phyloP scores from a whole-genome alignment of 768 basidiomycete genomes.

The Xerocomellus amylosporus region DNA sequence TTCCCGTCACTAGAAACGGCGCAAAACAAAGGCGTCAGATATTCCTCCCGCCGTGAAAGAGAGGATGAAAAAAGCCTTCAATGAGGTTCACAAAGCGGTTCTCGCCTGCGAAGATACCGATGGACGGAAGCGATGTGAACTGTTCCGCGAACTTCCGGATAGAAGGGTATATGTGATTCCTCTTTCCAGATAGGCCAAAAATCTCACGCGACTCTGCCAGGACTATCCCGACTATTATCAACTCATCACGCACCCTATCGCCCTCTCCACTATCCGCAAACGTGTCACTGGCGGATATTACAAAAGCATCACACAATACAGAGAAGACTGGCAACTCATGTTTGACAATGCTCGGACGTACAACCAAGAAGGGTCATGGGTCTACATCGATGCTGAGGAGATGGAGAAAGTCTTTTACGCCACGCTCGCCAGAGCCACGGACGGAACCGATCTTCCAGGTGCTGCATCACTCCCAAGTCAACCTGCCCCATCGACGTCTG shows the following conservation, averaged over 20 bases:
- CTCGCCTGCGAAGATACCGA: slow-evolving; percentile 65
- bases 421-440: slow-evolving; percentile 60
- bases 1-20: slow-evolving; percentile 63
- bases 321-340: slow-evolving; percentile 85
- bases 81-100: slow-evolving; percentile 73
- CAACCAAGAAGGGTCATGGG: slow-evolving; percentile 94
- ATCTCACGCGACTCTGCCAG: slow-evolving; percentile 37
- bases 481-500: slow-evolving; percentile 37
- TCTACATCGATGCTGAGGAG: slow-evolving; percentile 90
- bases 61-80: slow-evolving; percentile 81
- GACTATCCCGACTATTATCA: slow-evolving; percentile 93
- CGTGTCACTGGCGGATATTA: slow-evolving; percentile 63
- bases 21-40: slow-evolving; percentile 68
- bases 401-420: slow-evolving; percentile 88
- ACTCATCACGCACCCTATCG: slow-evolving; percentile 84
- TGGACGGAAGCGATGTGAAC: slow-evolving; percentile 78
- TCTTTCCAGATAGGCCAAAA: not conserved
- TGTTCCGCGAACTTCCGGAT: slow-evolving; percentile 86
- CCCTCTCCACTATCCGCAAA: slow-evolving; percentile 82
- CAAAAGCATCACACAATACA: slow-evolving; percentile 69
- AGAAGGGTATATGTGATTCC: slow-evolving; percentile 49
- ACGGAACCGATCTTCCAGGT: slow-evolving; percentile 72
- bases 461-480: slow-evolving; percentile 44
- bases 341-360: slow-evolving; percentile 92
- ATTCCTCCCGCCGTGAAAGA: slow-evolving; percentile 59